Evolutionary conservation across 1,284 basidiomycete species (phyloP).

Genomic region (Ustilago xerochloae): DNA sequence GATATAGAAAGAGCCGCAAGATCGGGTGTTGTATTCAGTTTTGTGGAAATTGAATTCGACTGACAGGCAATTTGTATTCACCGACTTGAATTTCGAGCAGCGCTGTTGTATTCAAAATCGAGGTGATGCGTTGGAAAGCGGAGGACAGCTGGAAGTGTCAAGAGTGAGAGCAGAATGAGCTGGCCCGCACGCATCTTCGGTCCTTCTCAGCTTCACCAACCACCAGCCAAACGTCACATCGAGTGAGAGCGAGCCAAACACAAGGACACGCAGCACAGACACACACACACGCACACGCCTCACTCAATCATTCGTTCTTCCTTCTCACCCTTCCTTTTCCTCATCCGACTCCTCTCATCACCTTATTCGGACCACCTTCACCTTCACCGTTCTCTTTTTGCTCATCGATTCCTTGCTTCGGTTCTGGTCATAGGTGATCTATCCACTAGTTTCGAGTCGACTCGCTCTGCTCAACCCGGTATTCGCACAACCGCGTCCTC

Average conservation of each 20-base stretch:
- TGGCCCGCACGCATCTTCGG: background rate
- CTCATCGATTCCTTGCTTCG: background rate
- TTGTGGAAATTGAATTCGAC: background rate
- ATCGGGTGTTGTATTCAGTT: background rate
- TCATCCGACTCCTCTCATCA: background rate
- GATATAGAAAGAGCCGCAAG: background rate
- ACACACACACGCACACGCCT: slow-evolving; percentile 13
- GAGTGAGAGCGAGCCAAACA: no score
- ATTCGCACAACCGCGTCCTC: background rate
- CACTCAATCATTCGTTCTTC: background rate
- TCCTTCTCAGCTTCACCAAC: background rate
- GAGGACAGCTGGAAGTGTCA: no score
- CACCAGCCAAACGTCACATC: background rate
- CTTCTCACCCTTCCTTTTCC: background rate
- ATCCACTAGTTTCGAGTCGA: background rate
- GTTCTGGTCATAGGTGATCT: background rate
- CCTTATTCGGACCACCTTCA: background rate
- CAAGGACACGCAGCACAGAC: slow-evolving; percentile 15
- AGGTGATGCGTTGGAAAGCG: background rate
- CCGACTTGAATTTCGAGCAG: background rate
- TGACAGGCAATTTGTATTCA: background rate
- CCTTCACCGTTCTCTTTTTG: background rate
- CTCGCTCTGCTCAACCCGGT: background rate
- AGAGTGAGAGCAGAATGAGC: no score
- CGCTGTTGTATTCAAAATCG: background rate